Conservation (phyloP, 106 monocot genomes). For the Acorus gramineus region DNA sequence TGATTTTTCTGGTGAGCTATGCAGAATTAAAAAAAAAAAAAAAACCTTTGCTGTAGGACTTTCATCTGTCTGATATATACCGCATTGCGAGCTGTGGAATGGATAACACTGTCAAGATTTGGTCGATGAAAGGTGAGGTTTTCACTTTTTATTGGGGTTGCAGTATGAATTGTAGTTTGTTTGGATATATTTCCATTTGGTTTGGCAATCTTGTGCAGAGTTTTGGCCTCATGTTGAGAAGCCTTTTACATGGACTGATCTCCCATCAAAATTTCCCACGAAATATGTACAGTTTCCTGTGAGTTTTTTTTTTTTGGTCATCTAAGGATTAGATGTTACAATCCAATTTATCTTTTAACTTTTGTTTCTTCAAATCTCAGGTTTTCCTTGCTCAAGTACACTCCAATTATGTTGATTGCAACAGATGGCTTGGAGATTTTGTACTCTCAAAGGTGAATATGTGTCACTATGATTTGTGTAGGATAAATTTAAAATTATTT, state of each 20-base stretch:
- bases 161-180: not conserved
- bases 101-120: conserved; percentile 98
- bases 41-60: conserved; percentile 52
- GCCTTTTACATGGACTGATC: conserved; percentile 97
- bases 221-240: conserved; percentile 98
- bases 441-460: conserved; percentile 77
- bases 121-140: conserved; percentile 91
- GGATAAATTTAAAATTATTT: no score
- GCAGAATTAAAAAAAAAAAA: not conserved
- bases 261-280: conserved; percentile 98
- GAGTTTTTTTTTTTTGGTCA: conserved; percentile 17
- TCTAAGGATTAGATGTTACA: not conserved
- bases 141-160: no score
- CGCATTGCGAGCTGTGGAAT: conserved; percentile 97
- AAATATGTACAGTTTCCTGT: conserved; percentile 99
- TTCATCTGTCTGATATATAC: conserved; percentile 96
- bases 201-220: conserved; percentile 35
- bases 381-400: conserved; percentile 82
- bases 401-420: conserved; percentile 97
- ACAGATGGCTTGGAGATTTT: conserved; percentile 97
- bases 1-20: not conserved
- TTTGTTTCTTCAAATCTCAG: conserved; percentile 21
- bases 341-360: not conserved
- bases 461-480: not conserved
- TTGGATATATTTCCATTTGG: conserved; percentile 7